A percentile compares a stretch with the other conserved stretches of the same genome.
Conservation (phyloP, 176 grass and related monocot genomes). For the Carex myosuroides region DNA sequence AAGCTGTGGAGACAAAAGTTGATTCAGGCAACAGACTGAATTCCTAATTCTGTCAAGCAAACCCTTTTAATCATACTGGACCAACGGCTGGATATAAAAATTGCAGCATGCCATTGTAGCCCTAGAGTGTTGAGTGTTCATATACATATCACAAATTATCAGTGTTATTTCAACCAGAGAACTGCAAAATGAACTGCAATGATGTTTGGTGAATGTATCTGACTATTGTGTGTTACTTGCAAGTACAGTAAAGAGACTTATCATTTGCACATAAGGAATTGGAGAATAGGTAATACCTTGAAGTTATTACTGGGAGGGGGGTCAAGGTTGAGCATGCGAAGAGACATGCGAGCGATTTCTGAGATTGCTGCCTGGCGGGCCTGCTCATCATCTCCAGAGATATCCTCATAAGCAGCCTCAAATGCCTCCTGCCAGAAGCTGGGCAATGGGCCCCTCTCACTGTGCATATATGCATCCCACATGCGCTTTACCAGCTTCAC, state of each 20-base stretch:
- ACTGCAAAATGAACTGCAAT: not conserved
- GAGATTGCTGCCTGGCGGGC: constrained; percentile 45
- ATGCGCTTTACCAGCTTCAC: constrained; percentile 66
- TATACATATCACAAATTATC: not conserved
- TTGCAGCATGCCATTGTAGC: not conserved
- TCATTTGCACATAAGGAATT: not conserved
- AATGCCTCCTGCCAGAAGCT: constrained; percentile 82
- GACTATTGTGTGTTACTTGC: not conserved
- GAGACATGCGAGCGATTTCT: constrained; percentile 64
- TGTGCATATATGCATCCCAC: constrained; percentile 79
- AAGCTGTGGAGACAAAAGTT: not conserved
- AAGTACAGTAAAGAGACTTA: not conserved
- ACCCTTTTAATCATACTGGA: not conserved
- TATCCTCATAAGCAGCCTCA: constrained; percentile 81
- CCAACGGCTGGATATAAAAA: not conserved
- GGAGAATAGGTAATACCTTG: not conserved
- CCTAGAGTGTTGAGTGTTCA: not conserved
- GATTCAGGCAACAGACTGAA: not conserved
- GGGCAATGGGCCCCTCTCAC: constrained; percentile 43
- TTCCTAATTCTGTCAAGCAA: not conserved
- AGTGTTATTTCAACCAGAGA: not conserved
- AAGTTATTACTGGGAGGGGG: constrained; percentile 28
- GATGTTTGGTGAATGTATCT: not conserved
- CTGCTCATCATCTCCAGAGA: constrained; percentile 52
- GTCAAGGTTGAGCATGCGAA: constrained; percentile 56